These are phyloP conservation scores for Oryza australiensis DNA, from an alignment of 176 grass and related monocot species.

Conservation along the genomic window DNA sequence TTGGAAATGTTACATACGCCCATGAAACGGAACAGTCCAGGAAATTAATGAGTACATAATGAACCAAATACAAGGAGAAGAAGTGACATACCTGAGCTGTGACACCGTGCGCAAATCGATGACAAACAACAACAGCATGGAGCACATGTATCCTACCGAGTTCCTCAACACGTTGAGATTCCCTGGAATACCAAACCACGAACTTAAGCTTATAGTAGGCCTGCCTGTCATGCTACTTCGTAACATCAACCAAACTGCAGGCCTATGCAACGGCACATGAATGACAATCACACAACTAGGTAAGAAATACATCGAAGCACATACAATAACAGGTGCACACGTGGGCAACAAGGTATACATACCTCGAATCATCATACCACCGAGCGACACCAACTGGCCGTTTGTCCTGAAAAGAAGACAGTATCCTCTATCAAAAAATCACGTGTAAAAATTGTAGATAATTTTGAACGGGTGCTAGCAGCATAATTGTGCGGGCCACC, in stretches of 20 bases:
- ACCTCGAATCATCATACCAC: neutral
- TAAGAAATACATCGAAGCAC: neutral
- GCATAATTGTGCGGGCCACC: too few relatives aligned
- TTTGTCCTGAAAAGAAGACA: neutral
- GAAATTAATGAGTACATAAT: conserved; percentile 22
- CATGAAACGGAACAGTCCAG: neutral
- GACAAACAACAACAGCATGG: neutral
- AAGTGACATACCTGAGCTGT: neutral
- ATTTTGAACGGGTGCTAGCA: too few relatives aligned
- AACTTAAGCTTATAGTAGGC: neutral
- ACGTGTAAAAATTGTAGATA: too few relatives aligned
- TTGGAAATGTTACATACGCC: too few relatives aligned
- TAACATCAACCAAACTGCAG: neutral
- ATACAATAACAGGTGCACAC: too few relatives aligned
- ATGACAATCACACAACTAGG: neutral
- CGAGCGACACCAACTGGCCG: neutral
- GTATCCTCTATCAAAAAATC: too few relatives aligned
- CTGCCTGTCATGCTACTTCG: neutral
- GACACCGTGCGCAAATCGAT: neutral
- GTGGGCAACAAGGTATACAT: neutral
- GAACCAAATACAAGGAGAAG: neutral
- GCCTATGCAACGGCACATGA: neutral
- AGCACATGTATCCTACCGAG: neutral
- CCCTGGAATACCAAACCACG: neutral
- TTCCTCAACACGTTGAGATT: conserved; percentile 1